phyloP scores from a whole-genome alignment of 2,329 filamentous ascomycete genomes.

The Aspergillus fumigatus region DNA sequence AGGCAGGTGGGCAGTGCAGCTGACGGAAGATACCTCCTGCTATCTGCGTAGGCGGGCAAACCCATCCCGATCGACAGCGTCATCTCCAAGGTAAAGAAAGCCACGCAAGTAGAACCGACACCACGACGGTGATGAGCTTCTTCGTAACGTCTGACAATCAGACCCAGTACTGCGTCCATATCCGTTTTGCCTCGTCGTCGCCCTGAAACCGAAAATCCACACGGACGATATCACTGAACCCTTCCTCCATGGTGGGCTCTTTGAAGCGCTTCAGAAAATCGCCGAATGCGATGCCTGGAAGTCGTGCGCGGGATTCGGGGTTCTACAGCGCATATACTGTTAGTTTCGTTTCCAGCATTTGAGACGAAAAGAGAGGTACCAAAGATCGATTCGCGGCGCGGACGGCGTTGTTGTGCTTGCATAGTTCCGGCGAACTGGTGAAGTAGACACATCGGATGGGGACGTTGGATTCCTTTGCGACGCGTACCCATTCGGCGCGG shows the following conservation, averaged over 20 bases:
- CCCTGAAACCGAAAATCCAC: constrained; percentile 74
- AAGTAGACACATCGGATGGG: constrained; percentile 85
- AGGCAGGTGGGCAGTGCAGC: not conserved
- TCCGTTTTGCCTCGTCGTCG: constrained; percentile 59
- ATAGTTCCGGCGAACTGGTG: constrained; percentile 63
- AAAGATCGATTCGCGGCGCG: constrained; percentile 57
- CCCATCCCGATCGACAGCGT: not conserved
- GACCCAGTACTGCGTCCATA: constrained; percentile 77
- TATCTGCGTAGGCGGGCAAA: not conserved
- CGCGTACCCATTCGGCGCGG: constrained; percentile 69
- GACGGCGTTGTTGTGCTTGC: constrained; percentile 83
- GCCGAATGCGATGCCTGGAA: constrained; percentile 77
- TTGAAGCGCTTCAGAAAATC: constrained; percentile 70
- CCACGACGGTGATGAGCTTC: not conserved
- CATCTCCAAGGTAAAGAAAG: not conserved
- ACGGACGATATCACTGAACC: constrained; percentile 73
- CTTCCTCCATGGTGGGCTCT: constrained; percentile 68
- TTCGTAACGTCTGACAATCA: constrained; percentile 38
- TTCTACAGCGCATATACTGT: constrained; percentile 46
- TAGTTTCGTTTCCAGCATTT: not conserved
- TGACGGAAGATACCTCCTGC: too few relatives aligned
- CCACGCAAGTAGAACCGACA: not conserved
- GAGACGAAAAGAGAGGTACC: constrained; percentile 22
- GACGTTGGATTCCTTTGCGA: constrained; percentile 66
- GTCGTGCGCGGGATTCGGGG: constrained; percentile 68